Evolutionary conservation across 371 early-diverging fungal species (phyloP).

Genomic region (Coemansia linderi): DNA sequence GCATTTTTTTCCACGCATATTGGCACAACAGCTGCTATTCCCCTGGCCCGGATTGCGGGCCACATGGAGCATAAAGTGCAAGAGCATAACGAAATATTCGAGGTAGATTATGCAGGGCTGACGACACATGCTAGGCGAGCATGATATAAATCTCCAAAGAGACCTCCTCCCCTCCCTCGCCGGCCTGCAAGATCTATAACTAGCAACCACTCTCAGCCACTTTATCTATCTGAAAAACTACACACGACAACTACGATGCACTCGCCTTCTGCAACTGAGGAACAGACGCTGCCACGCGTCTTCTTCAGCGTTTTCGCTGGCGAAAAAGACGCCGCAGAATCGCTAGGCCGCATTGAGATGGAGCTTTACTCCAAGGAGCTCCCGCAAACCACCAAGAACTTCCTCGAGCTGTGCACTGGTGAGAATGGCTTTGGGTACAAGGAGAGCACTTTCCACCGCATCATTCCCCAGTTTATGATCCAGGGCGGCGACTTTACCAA

Average conservation of each 20-base stretch:
- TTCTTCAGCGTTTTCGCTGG: constrained; percentile 87
- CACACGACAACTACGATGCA: neutral
- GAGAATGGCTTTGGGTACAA: constrained; percentile 86
- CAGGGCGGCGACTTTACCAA: constrained; percentile 99
- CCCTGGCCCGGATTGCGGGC: constrained; percentile 1
- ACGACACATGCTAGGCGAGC: neutral
- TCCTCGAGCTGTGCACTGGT: constrained; percentile 79
- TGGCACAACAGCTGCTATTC: neutral
- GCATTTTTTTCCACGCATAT: neutral
- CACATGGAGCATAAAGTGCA: constrained; percentile 5
- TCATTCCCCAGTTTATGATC: constrained; percentile 98
- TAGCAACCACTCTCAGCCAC: neutral
- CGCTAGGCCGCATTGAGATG: constrained; percentile 91
- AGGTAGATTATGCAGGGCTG: neutral
- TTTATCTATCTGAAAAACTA: neutral
- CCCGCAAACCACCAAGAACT: constrained; percentile 99
- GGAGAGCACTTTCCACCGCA: constrained; percentile 89
- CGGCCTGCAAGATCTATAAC: neutral
- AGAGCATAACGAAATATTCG: neutral
- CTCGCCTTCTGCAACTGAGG: constrained; percentile 5
- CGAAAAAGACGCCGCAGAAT: constrained; percentile 52
- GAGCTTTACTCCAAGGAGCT: constrained; percentile 91
- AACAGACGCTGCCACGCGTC: constrained; percentile 58
- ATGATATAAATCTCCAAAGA: neutral
- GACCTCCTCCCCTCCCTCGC: neutral